Percentiles rank a stretch among this genome's conserved stretches.
Evolutionary conservation across 2,329 filamentous ascomycete species (phyloP).

Genomic region (Aplosporella prunicola): DNA sequence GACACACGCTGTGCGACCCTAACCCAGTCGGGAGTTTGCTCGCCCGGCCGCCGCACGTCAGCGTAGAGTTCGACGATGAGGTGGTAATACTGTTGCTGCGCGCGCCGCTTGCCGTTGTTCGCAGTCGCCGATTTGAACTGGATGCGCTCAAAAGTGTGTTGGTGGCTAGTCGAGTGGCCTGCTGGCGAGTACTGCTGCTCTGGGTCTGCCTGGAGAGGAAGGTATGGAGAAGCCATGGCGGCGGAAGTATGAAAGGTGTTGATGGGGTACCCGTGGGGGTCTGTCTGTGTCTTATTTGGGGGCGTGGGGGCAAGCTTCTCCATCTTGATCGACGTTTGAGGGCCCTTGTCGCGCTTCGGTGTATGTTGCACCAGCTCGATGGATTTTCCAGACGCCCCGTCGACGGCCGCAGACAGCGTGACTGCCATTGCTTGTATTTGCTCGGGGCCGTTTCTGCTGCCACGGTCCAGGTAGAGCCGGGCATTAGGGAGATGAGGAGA

Average conservation of each 20-base stretch:
- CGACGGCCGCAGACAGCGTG: conserved; percentile 73
- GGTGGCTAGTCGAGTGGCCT: conserved; percentile 28
- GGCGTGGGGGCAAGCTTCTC: conserved; percentile 59
- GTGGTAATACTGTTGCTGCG: conserved; percentile 87
- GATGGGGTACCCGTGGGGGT: conserved; percentile 31
- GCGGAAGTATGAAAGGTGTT: conserved; percentile 28
- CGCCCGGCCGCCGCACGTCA: conserved; percentile 25
- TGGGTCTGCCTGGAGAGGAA: conserved; percentile 33
- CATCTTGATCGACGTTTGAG: conserved; percentile 63
- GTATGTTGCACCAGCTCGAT: conserved; percentile 87
- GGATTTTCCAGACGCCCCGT: conserved; percentile 62
- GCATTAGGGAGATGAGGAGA: conserved; percentile 49
- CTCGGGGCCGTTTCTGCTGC: conserved; percentile 35
- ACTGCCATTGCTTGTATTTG: conserved; percentile 69
- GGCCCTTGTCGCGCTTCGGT: conserved; percentile 82
- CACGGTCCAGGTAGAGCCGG: conserved; percentile 48
- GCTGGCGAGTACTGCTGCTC: conserved; percentile 23
- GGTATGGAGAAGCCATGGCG: conserved; percentile 27
- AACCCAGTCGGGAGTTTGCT: conserved; percentile 25
- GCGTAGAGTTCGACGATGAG: conserved; percentile 62
- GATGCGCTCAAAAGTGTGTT: conserved; percentile 74
- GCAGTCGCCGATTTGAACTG: conserved; percentile 92
- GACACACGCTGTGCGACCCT: conserved; percentile 28
- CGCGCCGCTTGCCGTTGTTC: conserved; percentile 84
- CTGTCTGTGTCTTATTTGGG: conserved; percentile 37